Conservation (phyloP, 2,329 filamentous ascomycete species). For the Fusarium drepaniforme region DNA sequence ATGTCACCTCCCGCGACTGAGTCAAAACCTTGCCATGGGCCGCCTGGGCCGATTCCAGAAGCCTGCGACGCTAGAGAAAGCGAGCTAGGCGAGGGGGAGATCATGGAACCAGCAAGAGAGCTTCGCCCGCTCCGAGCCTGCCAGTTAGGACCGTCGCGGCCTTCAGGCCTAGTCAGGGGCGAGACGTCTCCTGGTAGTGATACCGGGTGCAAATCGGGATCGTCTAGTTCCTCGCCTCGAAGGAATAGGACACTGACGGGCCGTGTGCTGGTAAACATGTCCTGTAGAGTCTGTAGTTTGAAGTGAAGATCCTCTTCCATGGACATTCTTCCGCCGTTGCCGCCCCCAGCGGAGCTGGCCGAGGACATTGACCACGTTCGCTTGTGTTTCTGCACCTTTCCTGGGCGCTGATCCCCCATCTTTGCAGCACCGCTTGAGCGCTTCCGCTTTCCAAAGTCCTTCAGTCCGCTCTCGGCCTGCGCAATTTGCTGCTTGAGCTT, state of each 20-base stretch:
- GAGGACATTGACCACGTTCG: constrained; percentile 97
- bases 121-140: constrained; percentile 64
- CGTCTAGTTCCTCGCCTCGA: constrained; percentile 81
- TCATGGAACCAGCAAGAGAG: constrained; percentile 71
- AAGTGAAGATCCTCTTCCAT: constrained; percentile 82
- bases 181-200: constrained; percentile 75
- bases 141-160: constrained; percentile 63
- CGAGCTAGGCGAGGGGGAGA: constrained; percentile 76
- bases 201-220: constrained; percentile 84
- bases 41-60: constrained; percentile 55
- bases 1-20: constrained; percentile 64
- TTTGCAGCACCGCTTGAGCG: constrained; percentile 64
- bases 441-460: constrained; percentile 76
- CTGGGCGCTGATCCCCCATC: constrained; percentile 69
- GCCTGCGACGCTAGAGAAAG: constrained; percentile 71
- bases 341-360: constrained; percentile 67
- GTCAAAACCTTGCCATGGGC: constrained; percentile 70
- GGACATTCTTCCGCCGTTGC: constrained; percentile 58
- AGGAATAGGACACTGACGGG: constrained; percentile 84
- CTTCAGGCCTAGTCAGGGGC: constrained; percentile 67
- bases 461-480: constrained; percentile 77
- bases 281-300: constrained; percentile 82
- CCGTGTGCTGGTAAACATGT: constrained; percentile 89
- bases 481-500: constrained; percentile 95
- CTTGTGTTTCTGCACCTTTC: constrained; percentile 92